Base-by-base conservation (phyloP, 2,329 filamentous ascomycete species). In the Ascocoryne sarcoides region DNA sequence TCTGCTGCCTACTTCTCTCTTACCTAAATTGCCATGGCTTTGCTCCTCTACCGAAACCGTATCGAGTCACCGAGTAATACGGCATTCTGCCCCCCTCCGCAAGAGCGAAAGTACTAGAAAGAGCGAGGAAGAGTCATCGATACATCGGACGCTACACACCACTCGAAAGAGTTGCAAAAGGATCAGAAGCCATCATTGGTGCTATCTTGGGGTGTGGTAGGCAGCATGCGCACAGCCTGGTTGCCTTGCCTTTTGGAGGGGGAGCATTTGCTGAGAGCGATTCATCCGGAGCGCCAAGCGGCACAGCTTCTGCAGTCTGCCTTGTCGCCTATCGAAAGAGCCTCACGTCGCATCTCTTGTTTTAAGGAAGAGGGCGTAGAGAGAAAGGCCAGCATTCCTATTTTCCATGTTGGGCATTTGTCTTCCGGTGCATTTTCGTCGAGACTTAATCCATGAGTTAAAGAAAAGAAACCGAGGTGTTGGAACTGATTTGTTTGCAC, bases 1-100 rank as follows among this genome's bases (percentile, higher is more conserved):
- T 36, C 33, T 46, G 46, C 39, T 49, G 46, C 46, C 46, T 49
- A 46, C 35, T 18, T 38, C 16, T 32, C 39, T 18, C 30, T 29
- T 32, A 5, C 15, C 8, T 32, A 5, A 7, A 14, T 33, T 16
- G 10, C 17, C 16, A 10, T 17, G 14, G n/a, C 31, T 16, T 33
- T 16, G 23, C 18, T 16, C 17, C 10, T 21, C 31, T 17, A 23
- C 26, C 26, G 15, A 21, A 12, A 19, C 40, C 32, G 9, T 4
- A 30, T 43, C n/a, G 10, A 30, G 15, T 26, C 40, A 43, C 40
- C 40, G 40, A 43, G 40, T 43, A 43, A 38, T 8, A 16, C 34
- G n/a, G n/a, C 17, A 10, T 16, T 29, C 34, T 12, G 12, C 10
- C 39, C 28, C 19, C 30, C n/a, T n/a, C 26, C 8, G 26, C 9